Evolutionary conservation across 164 flowering plant species (phyloP).

Genomic region (Vitis amurensis): DNA sequence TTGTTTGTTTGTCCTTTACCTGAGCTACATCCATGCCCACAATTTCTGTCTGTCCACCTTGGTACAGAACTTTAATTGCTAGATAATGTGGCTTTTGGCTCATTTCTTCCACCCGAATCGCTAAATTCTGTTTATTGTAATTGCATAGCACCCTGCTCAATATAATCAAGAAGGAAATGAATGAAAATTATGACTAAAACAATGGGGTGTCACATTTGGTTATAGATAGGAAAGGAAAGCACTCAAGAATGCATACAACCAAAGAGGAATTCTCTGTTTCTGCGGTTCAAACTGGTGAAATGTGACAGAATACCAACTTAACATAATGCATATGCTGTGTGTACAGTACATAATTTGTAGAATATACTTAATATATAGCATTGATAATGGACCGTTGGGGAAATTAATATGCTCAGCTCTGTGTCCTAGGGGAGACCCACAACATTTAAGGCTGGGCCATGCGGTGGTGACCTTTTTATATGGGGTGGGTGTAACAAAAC

Average conservation of each 20-base stretch:
- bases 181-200: neutral
- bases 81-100: slow-evolving; percentile 73
- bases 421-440: slow-evolving; percentile 4
- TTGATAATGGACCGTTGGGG: slow-evolving; percentile 16
- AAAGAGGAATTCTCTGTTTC: too few relatives aligned
- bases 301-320: too few relatives aligned
- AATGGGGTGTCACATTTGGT: too few relatives aligned
- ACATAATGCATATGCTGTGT: too few relatives aligned
- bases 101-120: slow-evolving; percentile 70
- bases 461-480: neutral
- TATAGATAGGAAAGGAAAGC: too few relatives aligned
- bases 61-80: slow-evolving; percentile 71
- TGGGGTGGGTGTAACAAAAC: slow-evolving; percentile 21
- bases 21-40: slow-evolving; percentile 54
- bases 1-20: slow-evolving; percentile 31
- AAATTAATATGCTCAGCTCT: slow-evolving; percentile 8
- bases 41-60: slow-evolving; percentile 93
- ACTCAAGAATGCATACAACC: too few relatives aligned
- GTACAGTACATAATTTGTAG: too few relatives aligned
- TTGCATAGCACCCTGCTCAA: slow-evolving; percentile 73
- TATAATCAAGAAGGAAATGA: neutral
- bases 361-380: too few relatives aligned
- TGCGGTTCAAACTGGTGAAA: too few relatives aligned
- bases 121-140: slow-evolving; percentile 65
- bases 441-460: slow-evolving; percentile 1